phyloP scores from a whole-genome alignment of 2,329 filamentous ascomycete genomes.

The Ophiostoma montium region DNA sequence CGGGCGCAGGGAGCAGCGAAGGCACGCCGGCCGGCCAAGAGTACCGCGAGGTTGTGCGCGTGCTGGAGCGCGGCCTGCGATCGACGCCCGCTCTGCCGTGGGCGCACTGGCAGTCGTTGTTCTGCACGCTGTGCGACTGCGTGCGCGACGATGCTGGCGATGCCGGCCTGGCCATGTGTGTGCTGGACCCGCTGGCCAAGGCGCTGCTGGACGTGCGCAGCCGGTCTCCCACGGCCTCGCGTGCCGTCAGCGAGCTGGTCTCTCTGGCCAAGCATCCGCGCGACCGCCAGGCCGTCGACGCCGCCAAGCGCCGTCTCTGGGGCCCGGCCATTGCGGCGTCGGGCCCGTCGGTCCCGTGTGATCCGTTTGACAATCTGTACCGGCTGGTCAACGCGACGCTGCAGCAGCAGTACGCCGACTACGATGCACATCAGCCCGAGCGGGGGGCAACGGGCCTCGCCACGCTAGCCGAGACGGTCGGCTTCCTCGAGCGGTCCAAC shows the following conservation, averaged over 20 bases:
- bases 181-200: constrained; percentile 59
- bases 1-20: constrained; percentile 2
- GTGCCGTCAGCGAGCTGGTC: constrained; percentile 29
- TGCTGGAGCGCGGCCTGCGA: constrained; percentile 49
- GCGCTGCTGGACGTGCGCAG: constrained; percentile 27
- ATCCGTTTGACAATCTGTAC: constrained; percentile 56
- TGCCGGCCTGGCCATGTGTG: constrained; percentile 47
- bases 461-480: constrained; percentile 39
- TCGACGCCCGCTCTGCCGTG: constrained; percentile 33
- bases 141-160: constrained; percentile 52
- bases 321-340: constrained; percentile 31
- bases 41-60: constrained; percentile 53
- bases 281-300: constrained; percentile 49
- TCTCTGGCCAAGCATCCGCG: constrained; percentile 38
- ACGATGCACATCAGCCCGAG: constrained; percentile 19
- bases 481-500: constrained; percentile 37
- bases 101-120: constrained; percentile 37
- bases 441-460: constrained; percentile 20
- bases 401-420: constrained; percentile 31
- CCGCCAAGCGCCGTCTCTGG: constrained; percentile 53
- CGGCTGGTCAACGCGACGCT: constrained; percentile 41
- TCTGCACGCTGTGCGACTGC: constrained; percentile 40
- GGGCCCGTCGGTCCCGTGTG: constrained; percentile 28
- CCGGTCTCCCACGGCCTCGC: constrained; percentile 18
- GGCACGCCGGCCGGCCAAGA: constrained; percentile 46